A percentile compares a stretch with the other conserved stretches of the same genome.
Evolutionary conservation across 192 early-diverging fungal species (phyloP).

Genomic region (Nowakowskiella sp.): DNA sequence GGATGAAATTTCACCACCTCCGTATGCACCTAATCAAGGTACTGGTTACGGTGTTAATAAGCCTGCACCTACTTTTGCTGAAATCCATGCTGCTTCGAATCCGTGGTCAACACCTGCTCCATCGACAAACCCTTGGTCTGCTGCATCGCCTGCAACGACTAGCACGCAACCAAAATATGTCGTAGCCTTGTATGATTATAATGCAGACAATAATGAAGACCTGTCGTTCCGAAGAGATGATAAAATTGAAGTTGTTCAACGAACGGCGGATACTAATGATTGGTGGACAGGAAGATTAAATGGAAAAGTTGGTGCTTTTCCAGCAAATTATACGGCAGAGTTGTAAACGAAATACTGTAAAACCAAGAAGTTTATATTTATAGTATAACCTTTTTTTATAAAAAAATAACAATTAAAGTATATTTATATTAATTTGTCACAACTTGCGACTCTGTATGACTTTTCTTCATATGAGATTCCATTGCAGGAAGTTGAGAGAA

Average conservation of each 20-base stretch:
- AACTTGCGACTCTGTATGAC: too few species aligned
- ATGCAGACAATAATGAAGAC: conserved; percentile 70
- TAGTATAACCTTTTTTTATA: too few species aligned
- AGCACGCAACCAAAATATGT: too few species aligned
- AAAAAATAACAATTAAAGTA: too few species aligned
- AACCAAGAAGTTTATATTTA: too few species aligned
- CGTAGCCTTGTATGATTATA: conserved; percentile 79
- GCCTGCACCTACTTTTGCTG: conserved; percentile 2
- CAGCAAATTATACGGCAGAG: conserved; percentile 48
- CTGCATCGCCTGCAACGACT: too few species aligned
- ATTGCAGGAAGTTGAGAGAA: conserved; percentile 43
- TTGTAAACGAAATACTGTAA: too few species aligned
- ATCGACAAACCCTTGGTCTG: conserved; percentile 6
- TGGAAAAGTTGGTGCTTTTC: conserved; percentile 1
- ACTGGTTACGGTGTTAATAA: not conserved
- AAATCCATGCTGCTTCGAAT: not conserved
- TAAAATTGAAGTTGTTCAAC: conserved; percentile 66
- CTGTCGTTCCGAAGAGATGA: conserved; percentile 81
- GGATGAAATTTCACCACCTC: not conserved
- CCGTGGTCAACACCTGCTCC: conserved; percentile 6
- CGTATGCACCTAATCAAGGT: not conserved
- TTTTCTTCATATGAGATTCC: conserved; percentile 33
- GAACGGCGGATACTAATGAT: conserved; percentile 63
- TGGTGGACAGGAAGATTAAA: conserved; percentile 54
- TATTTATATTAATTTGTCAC: too few species aligned